phyloP scores from a whole-genome alignment of 2,329 filamentous ascomycete genomes.

The Verticillium nubilum region DNA sequence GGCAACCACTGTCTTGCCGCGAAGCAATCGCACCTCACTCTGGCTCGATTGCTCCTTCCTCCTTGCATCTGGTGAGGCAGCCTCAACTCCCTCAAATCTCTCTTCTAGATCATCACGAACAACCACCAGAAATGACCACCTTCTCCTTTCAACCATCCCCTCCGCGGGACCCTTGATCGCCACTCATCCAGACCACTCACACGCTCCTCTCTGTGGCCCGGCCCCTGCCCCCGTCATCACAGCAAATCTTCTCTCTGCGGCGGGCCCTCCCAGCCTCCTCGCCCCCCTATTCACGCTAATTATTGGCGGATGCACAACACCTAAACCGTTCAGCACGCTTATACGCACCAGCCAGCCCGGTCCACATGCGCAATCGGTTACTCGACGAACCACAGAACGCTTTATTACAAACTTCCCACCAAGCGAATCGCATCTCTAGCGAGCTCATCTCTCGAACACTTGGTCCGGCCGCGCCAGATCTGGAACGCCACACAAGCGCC shows the following conservation, averaged over 20 bases:
- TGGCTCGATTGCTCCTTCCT: neutral
- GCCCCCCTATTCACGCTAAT: neutral
- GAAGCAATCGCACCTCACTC: no score
- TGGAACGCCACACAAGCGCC: neutral
- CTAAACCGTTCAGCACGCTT: neutral
- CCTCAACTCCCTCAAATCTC: neutral
- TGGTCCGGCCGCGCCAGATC: neutral
- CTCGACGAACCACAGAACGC: neutral
- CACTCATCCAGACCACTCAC: neutral
- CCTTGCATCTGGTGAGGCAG: neutral
- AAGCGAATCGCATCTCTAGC: neutral
- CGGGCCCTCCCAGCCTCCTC: neutral
- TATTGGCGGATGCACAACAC: neutral
- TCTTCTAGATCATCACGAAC: neutral
- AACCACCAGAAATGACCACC: neutral
- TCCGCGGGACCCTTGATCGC: neutral
- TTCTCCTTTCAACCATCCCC: neutral
- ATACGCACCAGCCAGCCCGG: neutral
- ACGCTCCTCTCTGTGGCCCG: neutral
- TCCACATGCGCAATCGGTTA: neutral
- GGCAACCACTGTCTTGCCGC: neutral
- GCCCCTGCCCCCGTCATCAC: neutral
- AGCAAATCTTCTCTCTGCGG: neutral
- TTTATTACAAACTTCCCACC: neutral
- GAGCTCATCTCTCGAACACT: neutral